phyloP scores from a whole-genome alignment of 306 rosid genomes.

The Vicia sativa region DNA sequence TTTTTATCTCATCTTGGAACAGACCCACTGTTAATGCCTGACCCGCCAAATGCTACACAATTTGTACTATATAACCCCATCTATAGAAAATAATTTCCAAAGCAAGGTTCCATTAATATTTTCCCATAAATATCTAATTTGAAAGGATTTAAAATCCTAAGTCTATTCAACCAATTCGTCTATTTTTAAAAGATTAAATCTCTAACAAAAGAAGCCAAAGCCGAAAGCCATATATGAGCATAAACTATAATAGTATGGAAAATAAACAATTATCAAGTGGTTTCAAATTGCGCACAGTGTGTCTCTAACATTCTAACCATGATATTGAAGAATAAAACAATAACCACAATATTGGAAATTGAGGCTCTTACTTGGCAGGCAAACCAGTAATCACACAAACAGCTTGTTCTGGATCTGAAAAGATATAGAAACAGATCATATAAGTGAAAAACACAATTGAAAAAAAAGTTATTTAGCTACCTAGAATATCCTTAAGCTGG shows the following conservation, averaged over 20 bases:
- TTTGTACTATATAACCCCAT: slow-evolving; percentile 9
- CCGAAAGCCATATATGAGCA: slow-evolving; percentile 8
- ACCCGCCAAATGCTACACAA: not conserved
- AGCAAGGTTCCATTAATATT: slow-evolving; percentile 20
- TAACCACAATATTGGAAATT: slow-evolving; percentile 34
- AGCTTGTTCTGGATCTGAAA: slow-evolving; percentile 83
- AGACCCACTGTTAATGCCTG: not conserved
- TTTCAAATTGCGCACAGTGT: slow-evolving; percentile 24
- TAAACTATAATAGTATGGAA: not conserved
- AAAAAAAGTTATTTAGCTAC: slow-evolving; percentile 12
- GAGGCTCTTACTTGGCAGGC: slow-evolving; percentile 88
- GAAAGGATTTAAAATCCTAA: slow-evolving; percentile 35
- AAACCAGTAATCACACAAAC: slow-evolving; percentile 84
- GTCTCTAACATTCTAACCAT: slow-evolving; percentile 17
- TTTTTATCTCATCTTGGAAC: slow-evolving; percentile 2
- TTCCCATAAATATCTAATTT: slow-evolving; percentile 28
- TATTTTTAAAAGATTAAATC: slow-evolving; percentile 13
- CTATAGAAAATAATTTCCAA: not conserved
- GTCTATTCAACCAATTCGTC: slow-evolving; percentile 1
- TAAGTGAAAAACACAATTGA: slow-evolving; percentile 6
- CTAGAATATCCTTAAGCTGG: not conserved
- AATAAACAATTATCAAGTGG: slow-evolving; percentile 28
- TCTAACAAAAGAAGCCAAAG: not conserved
- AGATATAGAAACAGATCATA: slow-evolving; percentile 28
- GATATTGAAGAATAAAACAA: slow-evolving; percentile 5